These are phyloP conservation scores for Aureobasidium sp. DNA, from an alignment of 2,329 filamentous ascomycete genomes.

Conservation along the genomic window DNA sequence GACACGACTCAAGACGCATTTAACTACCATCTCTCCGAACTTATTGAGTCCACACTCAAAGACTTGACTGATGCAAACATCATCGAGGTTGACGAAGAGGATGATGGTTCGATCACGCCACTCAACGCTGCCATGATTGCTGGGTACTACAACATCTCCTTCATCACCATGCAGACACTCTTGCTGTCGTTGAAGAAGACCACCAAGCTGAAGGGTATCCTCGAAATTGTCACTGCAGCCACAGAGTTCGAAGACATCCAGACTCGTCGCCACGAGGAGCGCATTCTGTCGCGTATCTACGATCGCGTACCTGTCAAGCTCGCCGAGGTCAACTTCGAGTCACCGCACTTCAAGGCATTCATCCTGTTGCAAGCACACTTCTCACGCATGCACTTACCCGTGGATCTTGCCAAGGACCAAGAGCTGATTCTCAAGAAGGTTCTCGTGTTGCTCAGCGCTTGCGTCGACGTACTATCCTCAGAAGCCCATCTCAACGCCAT, in stretches of 20 bases:
- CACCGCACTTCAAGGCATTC: slow-evolving; percentile 97
- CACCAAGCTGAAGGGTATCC: slow-evolving; percentile 92
- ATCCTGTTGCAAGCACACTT: slow-evolving; percentile 97
- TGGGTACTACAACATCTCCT: slow-evolving; percentile 98
- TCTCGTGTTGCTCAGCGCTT: slow-evolving; percentile 79
- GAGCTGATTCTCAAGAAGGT: slow-evolving; percentile 80
- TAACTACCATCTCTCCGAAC: slow-evolving; percentile 88
- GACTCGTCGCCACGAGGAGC: slow-evolving; percentile 86
- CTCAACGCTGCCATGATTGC: slow-evolving; percentile 97
- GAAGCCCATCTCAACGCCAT: slow-evolving; percentile 96
- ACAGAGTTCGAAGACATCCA: slow-evolving; percentile 95
- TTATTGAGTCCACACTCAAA: slow-evolving; percentile 87
- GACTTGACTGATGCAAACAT: slow-evolving; percentile 91
- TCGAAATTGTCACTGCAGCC: slow-evolving; percentile 94
- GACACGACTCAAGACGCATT: slow-evolving; percentile 86
- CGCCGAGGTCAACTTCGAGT: slow-evolving; percentile 76
- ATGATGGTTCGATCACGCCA: slow-evolving; percentile 74
- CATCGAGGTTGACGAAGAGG: slow-evolving; percentile 88
- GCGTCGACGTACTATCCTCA: slow-evolving; percentile 90
- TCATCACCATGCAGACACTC: slow-evolving; percentile 99
- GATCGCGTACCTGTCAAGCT: slow-evolving; percentile 94
- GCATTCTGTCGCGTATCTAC: slow-evolving; percentile 82
- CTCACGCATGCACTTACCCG: slow-evolving; percentile 90
- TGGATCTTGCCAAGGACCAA: slow-evolving; percentile 93
- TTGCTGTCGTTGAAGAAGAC: slow-evolving; percentile 78